These are phyloP conservation scores for Lentinula detonsa DNA, from an alignment of 768 basidiomycete genomes.

Conservation along the genomic window DNA sequence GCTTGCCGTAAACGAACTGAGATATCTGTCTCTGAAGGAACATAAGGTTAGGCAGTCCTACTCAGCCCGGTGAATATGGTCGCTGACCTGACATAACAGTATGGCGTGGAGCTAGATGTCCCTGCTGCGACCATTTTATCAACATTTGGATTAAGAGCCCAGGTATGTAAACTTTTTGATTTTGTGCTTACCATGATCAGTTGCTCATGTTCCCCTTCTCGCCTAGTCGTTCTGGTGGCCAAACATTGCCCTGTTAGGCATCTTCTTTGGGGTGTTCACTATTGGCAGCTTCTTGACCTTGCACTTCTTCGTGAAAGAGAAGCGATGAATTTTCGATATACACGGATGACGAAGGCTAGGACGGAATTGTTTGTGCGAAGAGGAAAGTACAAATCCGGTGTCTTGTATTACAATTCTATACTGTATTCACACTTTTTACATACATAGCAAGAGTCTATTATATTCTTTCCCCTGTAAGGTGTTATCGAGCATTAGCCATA, in stretches of 20 bases:
- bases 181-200: background rate
- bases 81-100: constrained; percentile 39
- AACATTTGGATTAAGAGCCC: constrained; percentile 87
- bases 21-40: constrained; percentile 91
- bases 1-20: constrained; percentile 93
- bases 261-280: constrained; percentile 83
- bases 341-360: too few relatives aligned
- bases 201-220: background rate
- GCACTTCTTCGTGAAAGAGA: constrained; percentile 88
- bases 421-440: background rate
- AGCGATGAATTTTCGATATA: constrained; percentile 23
- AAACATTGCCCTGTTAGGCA: constrained; percentile 78
- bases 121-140: constrained; percentile 95
- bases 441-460: too few relatives aligned
- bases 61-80: background rate
- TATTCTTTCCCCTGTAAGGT: too few relatives aligned
- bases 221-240: constrained; percentile 95
- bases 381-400: constrained; percentile 6
- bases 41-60: constrained; percentile 49
- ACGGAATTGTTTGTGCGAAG: too few relatives aligned
- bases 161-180: constrained; percentile 35
- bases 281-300: constrained; percentile 71
- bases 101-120: constrained; percentile 94
- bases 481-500: too few relatives aligned
- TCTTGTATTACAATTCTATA: background rate